These are phyloP conservation scores for Syzygium malaccense DNA, from an alignment of 441 rosid genomes.

Conservation along the genomic window DNA sequence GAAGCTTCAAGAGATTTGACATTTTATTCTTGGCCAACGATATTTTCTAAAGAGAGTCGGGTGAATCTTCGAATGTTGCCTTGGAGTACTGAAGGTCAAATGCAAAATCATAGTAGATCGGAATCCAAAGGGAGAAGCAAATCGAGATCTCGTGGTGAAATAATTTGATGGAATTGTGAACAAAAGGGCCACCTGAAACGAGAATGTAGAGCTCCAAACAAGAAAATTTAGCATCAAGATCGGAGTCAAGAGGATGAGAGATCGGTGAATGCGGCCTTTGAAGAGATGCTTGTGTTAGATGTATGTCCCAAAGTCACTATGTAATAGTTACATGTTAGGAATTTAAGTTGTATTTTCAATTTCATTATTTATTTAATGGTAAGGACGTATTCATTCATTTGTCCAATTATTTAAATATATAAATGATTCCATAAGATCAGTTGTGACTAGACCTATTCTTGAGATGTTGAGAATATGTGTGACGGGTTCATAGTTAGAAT, in stretches of 20 bases:
- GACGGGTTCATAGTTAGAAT: too few species aligned
- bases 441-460: too few species aligned
- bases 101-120: rapidly evolving
- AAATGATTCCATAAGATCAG: too few species aligned
- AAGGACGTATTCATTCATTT: too few species aligned
- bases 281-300: background rate
- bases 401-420: too few species aligned
- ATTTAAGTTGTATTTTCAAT: too few species aligned
- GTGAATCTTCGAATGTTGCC: background rate
- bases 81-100: background rate
- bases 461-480: too few species aligned
- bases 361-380: too few species aligned
- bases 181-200: background rate
- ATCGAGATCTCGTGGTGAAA: background rate
- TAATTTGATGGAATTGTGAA: background rate
- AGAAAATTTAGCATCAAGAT: background rate
- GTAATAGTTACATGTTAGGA: too few species aligned
- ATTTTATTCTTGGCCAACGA: background rate
- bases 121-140: background rate
- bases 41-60: background rate
- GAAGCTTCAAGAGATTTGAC: background rate
- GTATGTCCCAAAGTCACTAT: too few species aligned
- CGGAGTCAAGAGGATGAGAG: background rate
- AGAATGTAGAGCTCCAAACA: background rate
- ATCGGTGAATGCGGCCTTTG: background rate